phyloP scores from a whole-genome alignment of 1,139 yeast genomes.

The Scheffersomyces titani region DNA sequence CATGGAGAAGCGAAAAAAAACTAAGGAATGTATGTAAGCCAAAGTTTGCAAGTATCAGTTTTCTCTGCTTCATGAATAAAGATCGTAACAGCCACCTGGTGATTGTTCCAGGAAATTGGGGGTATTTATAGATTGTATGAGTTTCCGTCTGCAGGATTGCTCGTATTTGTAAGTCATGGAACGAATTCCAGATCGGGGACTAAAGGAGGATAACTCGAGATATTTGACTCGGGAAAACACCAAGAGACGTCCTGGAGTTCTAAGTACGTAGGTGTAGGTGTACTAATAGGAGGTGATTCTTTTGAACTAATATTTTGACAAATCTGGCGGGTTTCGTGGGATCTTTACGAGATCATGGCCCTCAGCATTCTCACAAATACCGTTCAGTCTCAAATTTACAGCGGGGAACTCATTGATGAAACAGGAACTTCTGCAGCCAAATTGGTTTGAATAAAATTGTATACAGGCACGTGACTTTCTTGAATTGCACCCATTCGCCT shows the following conservation, averaged over 20 bases:
- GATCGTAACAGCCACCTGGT: neutral
- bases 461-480: too few species aligned
- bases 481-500: too few species aligned
- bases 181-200: neutral
- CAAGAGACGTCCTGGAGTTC: neutral
- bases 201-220: neutral
- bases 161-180: neutral
- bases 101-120: neutral
- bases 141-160: neutral
- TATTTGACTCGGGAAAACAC: neutral
- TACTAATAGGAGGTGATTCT: neutral
- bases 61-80: neutral
- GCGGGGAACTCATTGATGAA: neutral
- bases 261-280: neutral
- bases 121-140: neutral
- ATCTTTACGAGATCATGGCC: neutral
- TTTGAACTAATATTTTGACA: neutral
- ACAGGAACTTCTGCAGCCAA: neutral
- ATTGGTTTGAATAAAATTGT: neutral
- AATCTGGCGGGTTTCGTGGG: neutral
- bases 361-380: neutral
- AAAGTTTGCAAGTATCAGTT: neutral
- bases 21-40: neutral
- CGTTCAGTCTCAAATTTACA: neutral
- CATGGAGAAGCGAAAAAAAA: neutral